Evolutionary conservation across 495 filamentous ascomycete genomes (phyloP), one percentile per base, ranked within the genome.

Genomic region (Venustampulla echinocandica): DNA sequence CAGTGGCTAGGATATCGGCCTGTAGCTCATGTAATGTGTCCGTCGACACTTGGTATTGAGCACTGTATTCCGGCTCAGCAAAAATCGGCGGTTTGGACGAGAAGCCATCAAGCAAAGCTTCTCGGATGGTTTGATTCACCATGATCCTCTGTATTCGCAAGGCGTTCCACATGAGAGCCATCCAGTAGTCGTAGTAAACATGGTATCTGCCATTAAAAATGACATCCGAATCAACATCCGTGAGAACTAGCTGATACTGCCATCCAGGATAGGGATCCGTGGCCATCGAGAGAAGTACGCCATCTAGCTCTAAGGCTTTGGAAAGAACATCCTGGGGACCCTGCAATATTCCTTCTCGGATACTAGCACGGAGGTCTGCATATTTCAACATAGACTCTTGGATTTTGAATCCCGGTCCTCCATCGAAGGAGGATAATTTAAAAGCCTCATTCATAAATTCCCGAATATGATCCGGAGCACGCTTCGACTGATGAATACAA

Each of bases 81-180:
- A 53, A 55, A 17, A 44, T 11, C 11, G 56, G 52, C 0, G 52
- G 52, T 19, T 33, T 54, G 19, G 15, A 19, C 10, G 55, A 21
- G 13, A 62, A 58, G 15, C 61, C 50, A 21, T 50, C 46, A 33
- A 63, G 56, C 11, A 71, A 59, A 28, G 56, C 44, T 1, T 54
- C 47, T 3, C 66, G 49, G 7, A 83, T 72, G 18, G 69, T 61
- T 41, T 81, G 71, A 55, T 70, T 73, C 22, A 73, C 61, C 7
- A 81, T 54, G 23, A 81, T 73, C 17, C 77, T 73, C 0, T 74
- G 66, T 59, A 71, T 75, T 24, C 82, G 76, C 45, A 79, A 80
- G 40, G 81, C 69, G 46, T 81, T 84, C 76, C 77, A 82, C 15
- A 75, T 67, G 19, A 74, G 67, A n/a, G 70, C 72, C 22, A 71